Evolutionary conservation across 345 rosid species (phyloP).

Genomic region (Corchorus olitorius): DNA sequence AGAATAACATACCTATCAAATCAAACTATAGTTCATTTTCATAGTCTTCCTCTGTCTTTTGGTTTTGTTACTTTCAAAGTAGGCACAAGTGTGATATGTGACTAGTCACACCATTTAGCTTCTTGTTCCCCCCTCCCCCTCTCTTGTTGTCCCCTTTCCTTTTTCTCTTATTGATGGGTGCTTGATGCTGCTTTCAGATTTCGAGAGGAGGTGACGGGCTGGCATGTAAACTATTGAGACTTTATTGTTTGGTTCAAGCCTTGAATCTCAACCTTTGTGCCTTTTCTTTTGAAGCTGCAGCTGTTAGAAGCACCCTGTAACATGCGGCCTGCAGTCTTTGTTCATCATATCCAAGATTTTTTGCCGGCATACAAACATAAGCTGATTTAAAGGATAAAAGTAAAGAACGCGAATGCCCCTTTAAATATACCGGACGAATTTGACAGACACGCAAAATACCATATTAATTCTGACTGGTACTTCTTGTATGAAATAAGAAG

Average conservation of each 20-base stretch:
- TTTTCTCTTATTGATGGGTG: constrained; percentile 14
- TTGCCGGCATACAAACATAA: constrained; percentile 27
- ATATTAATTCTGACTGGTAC: constrained; percentile 30
- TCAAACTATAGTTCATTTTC: no score
- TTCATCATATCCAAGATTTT: constrained; percentile 17
- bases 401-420: constrained; percentile 20
- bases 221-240: constrained; percentile 32
- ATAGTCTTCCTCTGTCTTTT: background rate
- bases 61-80: background rate
- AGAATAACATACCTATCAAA: no score
- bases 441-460: constrained; percentile 19
- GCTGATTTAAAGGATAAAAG: constrained; percentile 21
- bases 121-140: background rate
- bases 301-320: constrained; percentile 31
- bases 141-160: background rate
- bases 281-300: constrained; percentile 42
- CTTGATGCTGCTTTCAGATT: constrained; percentile 45
- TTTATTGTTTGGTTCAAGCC: constrained; percentile 23
- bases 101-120: background rate
- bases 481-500: constrained; percentile 36
- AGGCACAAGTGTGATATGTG: no score
- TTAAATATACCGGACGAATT: constrained; percentile 14
- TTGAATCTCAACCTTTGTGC: constrained; percentile 35
- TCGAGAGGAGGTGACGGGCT: constrained; percentile 37
- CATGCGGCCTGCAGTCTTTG: constrained; percentile 18